phyloP scores from a whole-genome alignment of 2,329 filamentous ascomycete genomes.

The Trichoderma sp. region DNA sequence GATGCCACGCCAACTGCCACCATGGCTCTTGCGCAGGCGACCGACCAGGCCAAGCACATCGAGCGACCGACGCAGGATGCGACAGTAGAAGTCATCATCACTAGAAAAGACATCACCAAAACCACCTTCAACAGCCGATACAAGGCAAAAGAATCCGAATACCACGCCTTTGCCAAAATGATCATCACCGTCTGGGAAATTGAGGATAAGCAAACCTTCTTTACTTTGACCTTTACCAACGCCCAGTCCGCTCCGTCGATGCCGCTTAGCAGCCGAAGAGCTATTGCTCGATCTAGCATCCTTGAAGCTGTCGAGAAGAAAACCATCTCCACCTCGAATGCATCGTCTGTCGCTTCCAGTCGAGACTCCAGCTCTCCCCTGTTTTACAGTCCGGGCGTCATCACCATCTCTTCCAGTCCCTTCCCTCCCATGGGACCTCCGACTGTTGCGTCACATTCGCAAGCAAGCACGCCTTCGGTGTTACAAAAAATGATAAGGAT shows the following conservation, averaged over 20 bases:
- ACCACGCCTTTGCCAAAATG: slow-evolving; percentile 64
- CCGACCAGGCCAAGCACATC: slow-evolving; percentile 25
- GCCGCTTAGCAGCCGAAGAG: slow-evolving; percentile 35
- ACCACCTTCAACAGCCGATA: slow-evolving; percentile 36
- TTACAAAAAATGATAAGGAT: slow-evolving; percentile 71
- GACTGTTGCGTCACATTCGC: slow-evolving; percentile 48
- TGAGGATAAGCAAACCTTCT: slow-evolving; percentile 66
- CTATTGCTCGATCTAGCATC: slow-evolving; percentile 38
- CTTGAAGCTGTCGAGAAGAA: slow-evolving; percentile 48
- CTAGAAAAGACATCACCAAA: slow-evolving; percentile 45
- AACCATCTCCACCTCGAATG: slow-evolving; percentile 43
- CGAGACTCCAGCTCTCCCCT: slow-evolving; percentile 47
- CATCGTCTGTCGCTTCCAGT: slow-evolving; percentile 47
- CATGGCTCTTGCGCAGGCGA: slow-evolving; percentile 27
- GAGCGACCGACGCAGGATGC: slow-evolving; percentile 52
- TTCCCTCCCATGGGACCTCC: slow-evolving; percentile 69
- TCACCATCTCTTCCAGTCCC: slow-evolving; percentile 53
- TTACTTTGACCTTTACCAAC: slow-evolving; percentile 71
- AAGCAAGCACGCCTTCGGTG: slow-evolving; percentile 58
- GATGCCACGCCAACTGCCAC: slow-evolving; percentile 39
- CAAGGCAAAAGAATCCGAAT: slow-evolving; percentile 37
- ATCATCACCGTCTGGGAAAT: slow-evolving; percentile 72
- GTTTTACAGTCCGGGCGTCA: slow-evolving; percentile 50
- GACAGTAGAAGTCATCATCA: slow-evolving; percentile 65
- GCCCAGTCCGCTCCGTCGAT: slow-evolving; percentile 42